Evolutionary conservation across 2,329 filamentous ascomycete species (phyloP).

Genomic region (Orbilia javanica): DNA sequence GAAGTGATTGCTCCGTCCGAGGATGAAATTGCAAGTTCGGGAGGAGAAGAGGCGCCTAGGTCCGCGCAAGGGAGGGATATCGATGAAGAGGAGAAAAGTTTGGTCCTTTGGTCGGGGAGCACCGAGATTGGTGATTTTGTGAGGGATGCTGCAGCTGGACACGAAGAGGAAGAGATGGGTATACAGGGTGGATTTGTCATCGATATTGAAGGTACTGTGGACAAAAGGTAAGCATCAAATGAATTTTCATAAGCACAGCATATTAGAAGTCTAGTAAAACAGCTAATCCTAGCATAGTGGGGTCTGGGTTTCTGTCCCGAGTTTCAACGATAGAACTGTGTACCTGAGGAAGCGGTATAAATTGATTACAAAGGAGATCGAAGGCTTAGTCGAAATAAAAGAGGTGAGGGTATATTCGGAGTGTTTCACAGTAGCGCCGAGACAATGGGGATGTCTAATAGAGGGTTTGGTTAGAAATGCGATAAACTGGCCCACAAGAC

Average conservation of each 20-base stretch:
- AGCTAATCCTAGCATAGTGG: slow-evolving; percentile 26
- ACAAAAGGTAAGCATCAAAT: slow-evolving; percentile 30
- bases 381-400: slow-evolving; percentile 64
- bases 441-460: background rate
- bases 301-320: slow-evolving; percentile 80
- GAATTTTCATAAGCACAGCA: background rate
- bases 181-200: slow-evolving; percentile 73
- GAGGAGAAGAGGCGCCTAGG: slow-evolving; percentile 78
- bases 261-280: background rate
- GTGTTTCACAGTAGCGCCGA: background rate
- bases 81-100: slow-evolving; percentile 70
- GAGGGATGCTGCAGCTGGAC: slow-evolving; percentile 83
- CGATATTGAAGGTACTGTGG: slow-evolving; percentile 77
- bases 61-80: slow-evolving; percentile 65
- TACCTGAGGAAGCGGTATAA: slow-evolving; percentile 83
- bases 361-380: slow-evolving; percentile 77
- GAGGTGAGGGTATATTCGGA: slow-evolving; percentile 14
- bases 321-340: slow-evolving; percentile 89
- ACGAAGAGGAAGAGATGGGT: slow-evolving; percentile 68
- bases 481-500: slow-evolving; percentile 55
- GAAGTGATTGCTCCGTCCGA: slow-evolving; percentile 62
- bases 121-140: slow-evolving; percentile 97
- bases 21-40: slow-evolving; percentile 75
- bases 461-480: slow-evolving; percentile 31
- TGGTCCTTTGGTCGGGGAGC: slow-evolving; percentile 87